These are phyloP conservation scores for Monosporascus sp. DNA, from an alignment of 2,329 filamentous ascomycete species.

Conservation along the genomic window DNA sequence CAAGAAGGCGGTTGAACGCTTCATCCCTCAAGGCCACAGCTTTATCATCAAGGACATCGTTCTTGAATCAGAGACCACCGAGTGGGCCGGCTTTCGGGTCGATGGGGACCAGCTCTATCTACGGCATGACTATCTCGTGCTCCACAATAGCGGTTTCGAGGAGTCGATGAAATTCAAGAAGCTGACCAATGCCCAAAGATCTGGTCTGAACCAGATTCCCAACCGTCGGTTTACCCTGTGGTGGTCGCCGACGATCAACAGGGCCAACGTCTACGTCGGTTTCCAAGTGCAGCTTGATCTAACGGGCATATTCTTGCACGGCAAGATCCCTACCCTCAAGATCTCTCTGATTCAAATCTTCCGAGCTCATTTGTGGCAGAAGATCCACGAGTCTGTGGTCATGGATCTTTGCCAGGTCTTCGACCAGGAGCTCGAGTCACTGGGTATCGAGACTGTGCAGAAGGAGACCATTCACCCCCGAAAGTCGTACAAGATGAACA, in stretches of 20 bases:
- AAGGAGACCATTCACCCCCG: conserved; percentile 98
- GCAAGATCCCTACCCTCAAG: conserved; percentile 96
- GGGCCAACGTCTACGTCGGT: conserved; percentile 97
- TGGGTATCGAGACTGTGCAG: conserved; percentile 95
- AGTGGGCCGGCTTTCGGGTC: conserved; percentile 47
- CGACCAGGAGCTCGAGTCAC: conserved; percentile 90
- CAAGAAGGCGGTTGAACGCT: conserved; percentile 10
- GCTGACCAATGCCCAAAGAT: conserved; percentile 92
- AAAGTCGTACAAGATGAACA: conserved; percentile 99
- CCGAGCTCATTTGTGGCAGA: conserved; percentile 99
- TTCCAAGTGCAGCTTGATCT: conserved; percentile 98
- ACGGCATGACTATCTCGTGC: conserved; percentile 41
- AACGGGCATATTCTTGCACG: conserved; percentile 97
- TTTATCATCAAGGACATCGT: conserved; percentile 36
- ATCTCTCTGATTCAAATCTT: conserved; percentile 99
- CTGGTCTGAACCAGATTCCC: conserved; percentile 95
- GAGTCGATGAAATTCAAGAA: conserved; percentile 96
- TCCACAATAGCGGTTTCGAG: conserved; percentile 49
- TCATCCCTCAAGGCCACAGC: conserved; percentile 24
- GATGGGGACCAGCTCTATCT: conserved; percentile 46
- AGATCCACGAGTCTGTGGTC: conserved; percentile 92
- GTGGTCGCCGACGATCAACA: conserved; percentile 93
- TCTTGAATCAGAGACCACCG: conserved; percentile 36
- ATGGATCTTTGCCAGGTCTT: conserved; percentile 99
- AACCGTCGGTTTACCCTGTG: conserved; percentile 97